Base-by-base conservation (phyloP, 345 rosid species). In the Turnera subulata region DNA sequence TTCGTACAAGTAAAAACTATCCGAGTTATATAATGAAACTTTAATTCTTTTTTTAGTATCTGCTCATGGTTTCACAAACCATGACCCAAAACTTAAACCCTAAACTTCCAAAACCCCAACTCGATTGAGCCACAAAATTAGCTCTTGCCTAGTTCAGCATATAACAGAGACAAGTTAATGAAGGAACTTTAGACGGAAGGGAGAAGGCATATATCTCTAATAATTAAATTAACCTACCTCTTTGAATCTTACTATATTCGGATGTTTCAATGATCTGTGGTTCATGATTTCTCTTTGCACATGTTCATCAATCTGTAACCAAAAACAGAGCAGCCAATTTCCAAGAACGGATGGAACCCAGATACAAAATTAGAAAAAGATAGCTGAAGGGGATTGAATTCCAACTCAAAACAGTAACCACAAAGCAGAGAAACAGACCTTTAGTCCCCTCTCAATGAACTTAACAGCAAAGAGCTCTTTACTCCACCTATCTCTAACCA, bases 371-470 rank as follows among this genome's bases (percentile, higher is more conserved):
- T 38, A 21, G 7, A 16, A 54, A 11, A 1, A 37, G 11, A 10
- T 9, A 52, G 14, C 8, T 15, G 22, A 44, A 33, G 33, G 23
- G 15, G 33, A 23, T 35, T 25, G 37, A 51, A 18, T 13, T 14
- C 33, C 56, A 32, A 5, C n/a, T n/a, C 6, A 35, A 46, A 53
- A 1, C 4, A 23, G 53, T 11, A 7, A 37, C 37, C 0, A 6
- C 21, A 23, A 63, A 22, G 6, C n/a, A 18, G 39, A 20, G n/a
- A 26, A 48, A 58, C 55, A 70, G 29, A 90, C 96, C 96, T 83
- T 88, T 20, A 62, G 71, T 54, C 97, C 97, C 80, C 96, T 79
- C 48, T 88, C 94, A 52, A 85, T 88, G 68, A 76, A 91, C 64
- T 87, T 90, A 52, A 90, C 80, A 64, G 97, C 93, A 61, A 71